A percentile compares a stretch with the other conserved stretches of the same genome.
These are phyloP conservation scores for Debaryomycetaceae sp. DNA, from an alignment of 1,139 yeast species.

Conservation along the genomic window DNA sequence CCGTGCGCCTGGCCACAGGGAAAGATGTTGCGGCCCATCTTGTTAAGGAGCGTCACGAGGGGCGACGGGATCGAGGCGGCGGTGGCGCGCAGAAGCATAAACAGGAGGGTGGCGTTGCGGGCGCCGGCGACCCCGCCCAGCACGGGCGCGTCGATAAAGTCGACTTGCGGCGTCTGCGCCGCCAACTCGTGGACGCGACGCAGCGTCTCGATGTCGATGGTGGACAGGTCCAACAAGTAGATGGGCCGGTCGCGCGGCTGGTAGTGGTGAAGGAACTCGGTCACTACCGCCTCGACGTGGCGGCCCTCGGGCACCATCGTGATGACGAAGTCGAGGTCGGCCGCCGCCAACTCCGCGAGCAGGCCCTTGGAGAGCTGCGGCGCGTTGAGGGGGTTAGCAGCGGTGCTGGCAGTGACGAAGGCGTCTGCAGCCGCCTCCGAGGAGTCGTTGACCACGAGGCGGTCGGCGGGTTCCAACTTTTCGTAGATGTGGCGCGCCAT, in stretches of 20 bases:
- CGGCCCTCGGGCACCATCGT: conserved; percentile 61
- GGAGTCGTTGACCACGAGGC: conserved; percentile 43
- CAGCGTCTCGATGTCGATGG: conserved; percentile 53
- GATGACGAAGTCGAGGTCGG: conserved; percentile 34
- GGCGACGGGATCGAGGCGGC: conserved; percentile 24
- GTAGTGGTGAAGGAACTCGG: conserved; percentile 32
- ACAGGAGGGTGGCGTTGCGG: conserved; percentile 49
- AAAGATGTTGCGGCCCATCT: conserved; percentile 52
- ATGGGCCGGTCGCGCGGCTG: conserved; percentile 16
- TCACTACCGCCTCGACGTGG: conserved; percentile 45
- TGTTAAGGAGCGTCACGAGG: conserved; percentile 28
- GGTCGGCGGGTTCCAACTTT: conserved; percentile 36
- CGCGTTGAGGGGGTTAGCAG: conserved; percentile 20
- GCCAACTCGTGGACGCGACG: conserved; percentile 35
- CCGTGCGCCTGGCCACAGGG: conserved; percentile 53
- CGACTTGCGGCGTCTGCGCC: conserved; percentile 28
- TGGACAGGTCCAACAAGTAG: conserved; percentile 49
- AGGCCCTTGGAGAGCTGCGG: conserved; percentile 16
- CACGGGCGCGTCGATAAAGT: conserved; percentile 56
- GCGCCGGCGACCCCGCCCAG: conserved; percentile 64
- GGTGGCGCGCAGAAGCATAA: conserved; percentile 48
- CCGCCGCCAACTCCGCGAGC: conserved; percentile 24
- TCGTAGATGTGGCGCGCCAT: conserved; percentile 54
- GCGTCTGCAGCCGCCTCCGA: conserved; percentile 25
- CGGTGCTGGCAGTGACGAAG: conserved; percentile 24